Evolutionary conservation across 2,329 filamentous ascomycete species (phyloP), one percentile per base, ranked within the genome.

Genomic region (Diatrype stigma): DNA sequence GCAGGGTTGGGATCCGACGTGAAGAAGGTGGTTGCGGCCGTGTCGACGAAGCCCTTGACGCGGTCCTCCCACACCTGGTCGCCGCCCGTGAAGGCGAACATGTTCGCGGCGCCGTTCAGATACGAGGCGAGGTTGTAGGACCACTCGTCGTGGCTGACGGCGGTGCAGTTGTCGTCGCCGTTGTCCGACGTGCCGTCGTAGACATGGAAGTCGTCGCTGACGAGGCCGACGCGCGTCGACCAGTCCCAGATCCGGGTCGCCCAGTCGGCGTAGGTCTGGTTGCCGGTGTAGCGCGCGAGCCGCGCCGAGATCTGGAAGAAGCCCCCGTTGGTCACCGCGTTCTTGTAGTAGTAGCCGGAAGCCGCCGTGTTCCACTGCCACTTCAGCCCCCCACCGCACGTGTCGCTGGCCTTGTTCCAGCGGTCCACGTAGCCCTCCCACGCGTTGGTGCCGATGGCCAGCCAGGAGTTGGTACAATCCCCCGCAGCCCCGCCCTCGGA

Each of bases 291-390:
- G 11, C 75, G 71, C 0, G 78, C 80, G 5, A 85, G 69, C 11
- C 81, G 76, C 6, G 80, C 76, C 4, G 66, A 65, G 21, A 65
- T 59, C 50, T 70, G 66, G 59, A 70, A 70, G 53, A 69, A 68
- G 11, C 66, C 62, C 8, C 64, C 67, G 52, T 70, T 70, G 37
- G 66, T 63, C n/a, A 69, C 63, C 16, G 64, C 53, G 47, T 70
- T 69, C 50, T 70, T 86, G 72, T 85, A 83, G 55, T 77, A 71
- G 64, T 82, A 85, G 10, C 82, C 82, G 6, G 66, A 68, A 51
- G 84, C 81, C 58, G 78, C 77, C 2, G 74, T 67, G 61, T 76
- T 80, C 50, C 84, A 80, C 65, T 85, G 81, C 79, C 79, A 82
- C 57, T 79, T 76, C 47, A 84, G 61, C 14, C 80, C 81, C 50